Conservation (phyloP, 78 protist genomes). For the Dictyostelium brefeldianum region DNA sequence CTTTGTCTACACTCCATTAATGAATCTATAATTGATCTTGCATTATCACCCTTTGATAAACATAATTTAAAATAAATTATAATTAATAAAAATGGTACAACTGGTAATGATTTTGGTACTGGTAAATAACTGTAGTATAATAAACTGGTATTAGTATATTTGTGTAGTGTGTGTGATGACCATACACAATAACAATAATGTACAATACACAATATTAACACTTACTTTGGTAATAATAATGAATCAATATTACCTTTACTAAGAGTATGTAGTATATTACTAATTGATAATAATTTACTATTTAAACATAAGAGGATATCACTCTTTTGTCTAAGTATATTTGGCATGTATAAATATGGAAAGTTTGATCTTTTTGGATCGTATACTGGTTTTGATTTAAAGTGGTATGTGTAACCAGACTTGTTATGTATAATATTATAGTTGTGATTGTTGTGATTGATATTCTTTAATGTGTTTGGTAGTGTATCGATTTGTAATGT, state of each 20-base stretch:
- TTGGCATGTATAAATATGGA: constrained; percentile 54
- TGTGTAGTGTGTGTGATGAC: neutral
- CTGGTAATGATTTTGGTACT: constrained; percentile 51
- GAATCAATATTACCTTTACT: constrained; percentile 53
- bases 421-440: neutral
- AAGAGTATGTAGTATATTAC: constrained; percentile 24
- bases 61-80: constrained; percentile 59
- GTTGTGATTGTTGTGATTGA: neutral
- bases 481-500: too few species aligned
- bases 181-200: neutral
- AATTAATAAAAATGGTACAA: constrained; percentile 59
- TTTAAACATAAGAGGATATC: constrained; percentile 34
- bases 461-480: neutral
- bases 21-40: constrained; percentile 26
- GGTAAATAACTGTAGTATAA: constrained; percentile 39
- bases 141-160: too few species aligned
- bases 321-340: constrained; percentile 40
- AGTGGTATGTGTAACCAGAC: neutral
- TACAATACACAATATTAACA: neutral
- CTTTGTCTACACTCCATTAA: constrained; percentile 36
- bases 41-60: constrained; percentile 39
- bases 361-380: constrained; percentile 30
- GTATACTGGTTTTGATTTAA: neutral
- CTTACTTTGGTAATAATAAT: constrained; percentile 51
- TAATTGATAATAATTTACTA: constrained; percentile 23